Conservation (phyloP, 2,329 filamentous ascomycete genomes). For the Orbilia blumenaviensis region DNA sequence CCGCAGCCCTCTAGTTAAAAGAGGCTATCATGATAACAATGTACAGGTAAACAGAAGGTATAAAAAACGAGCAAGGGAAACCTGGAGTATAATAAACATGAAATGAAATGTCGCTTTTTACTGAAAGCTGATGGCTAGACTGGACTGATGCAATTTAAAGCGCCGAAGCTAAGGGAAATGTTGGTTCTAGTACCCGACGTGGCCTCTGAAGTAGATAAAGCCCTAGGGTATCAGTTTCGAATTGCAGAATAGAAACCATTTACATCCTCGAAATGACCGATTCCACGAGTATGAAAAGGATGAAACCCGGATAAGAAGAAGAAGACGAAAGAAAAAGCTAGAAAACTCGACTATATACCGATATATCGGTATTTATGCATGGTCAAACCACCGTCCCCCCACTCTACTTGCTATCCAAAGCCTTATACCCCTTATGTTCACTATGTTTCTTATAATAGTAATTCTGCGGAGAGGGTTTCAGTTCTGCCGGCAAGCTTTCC, state of each 20-base stretch:
- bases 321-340: background rate
- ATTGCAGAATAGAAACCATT: background rate
- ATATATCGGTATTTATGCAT: background rate
- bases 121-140: background rate
- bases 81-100: background rate
- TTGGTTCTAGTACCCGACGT: background rate
- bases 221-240: background rate
- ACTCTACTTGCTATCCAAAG: slow-evolving; percentile 16
- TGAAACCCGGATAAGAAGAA: no score
- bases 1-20: background rate
- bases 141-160: slow-evolving; percentile 7
- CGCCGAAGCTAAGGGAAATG: background rate
- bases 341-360: background rate
- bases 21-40: slow-evolving; percentile 6
- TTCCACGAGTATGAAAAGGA: background rate
- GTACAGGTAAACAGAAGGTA: slow-evolving; percentile 12
- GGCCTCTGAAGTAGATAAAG: background rate
- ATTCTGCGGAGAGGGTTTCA: slow-evolving; percentile 72
- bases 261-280: background rate
- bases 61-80: background rate
- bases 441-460: slow-evolving; percentile 85
- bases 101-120: background rate
- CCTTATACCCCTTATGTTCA: slow-evolving; percentile 84
- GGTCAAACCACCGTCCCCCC: background rate
- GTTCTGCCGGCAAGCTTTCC: slow-evolving; percentile 75